Percentiles rank a stretch among this genome's conserved stretches.
Conservation (phyloP, 1,284 basidiomycete genomes). For the Grifola frondosa region DNA sequence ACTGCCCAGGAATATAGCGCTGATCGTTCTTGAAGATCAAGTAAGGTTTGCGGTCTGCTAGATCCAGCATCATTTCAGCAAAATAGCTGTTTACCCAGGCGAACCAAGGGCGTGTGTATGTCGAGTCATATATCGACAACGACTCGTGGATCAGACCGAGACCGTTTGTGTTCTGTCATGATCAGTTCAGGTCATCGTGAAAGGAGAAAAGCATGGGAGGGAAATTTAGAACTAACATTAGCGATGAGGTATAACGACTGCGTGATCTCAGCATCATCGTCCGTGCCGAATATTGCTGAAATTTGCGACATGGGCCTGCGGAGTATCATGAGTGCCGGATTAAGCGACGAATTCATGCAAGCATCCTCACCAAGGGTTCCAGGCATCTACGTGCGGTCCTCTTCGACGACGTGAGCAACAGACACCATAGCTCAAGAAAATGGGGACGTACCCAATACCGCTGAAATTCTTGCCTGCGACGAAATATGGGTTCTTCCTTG, state of each 20-base stretch:
- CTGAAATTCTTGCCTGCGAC: slow-evolving; percentile 61
- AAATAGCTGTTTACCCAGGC: slow-evolving; percentile 83
- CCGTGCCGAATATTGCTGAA: slow-evolving; percentile 69
- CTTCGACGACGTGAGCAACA: slow-evolving; percentile 35
- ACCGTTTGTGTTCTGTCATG: slow-evolving; percentile 60
- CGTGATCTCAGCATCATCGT: slow-evolving; percentile 68
- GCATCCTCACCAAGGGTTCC: slow-evolving; percentile 60
- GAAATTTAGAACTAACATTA: slow-evolving; percentile 47
- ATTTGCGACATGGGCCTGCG: slow-evolving; percentile 77
- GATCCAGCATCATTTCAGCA: slow-evolving; percentile 75
- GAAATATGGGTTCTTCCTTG: slow-evolving; percentile 68
- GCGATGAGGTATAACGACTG: slow-evolving; percentile 59
- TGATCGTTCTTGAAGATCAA: slow-evolving; percentile 63
- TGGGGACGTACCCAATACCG: slow-evolving; percentile 59
- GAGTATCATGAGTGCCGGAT: slow-evolving; percentile 5
- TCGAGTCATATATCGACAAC: slow-evolving; percentile 56
- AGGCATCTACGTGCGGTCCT: slow-evolving; percentile 71
- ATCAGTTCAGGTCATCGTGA: not conserved
- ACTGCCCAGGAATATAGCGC: slow-evolving; percentile 51
- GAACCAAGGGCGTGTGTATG: slow-evolving; percentile 78
- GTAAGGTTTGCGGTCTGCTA: slow-evolving; percentile 69
- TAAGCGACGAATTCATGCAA: not conserved
- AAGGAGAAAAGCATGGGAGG: not conserved
- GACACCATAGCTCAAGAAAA: slow-evolving; percentile 1
- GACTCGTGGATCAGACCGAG: slow-evolving; percentile 81